These are phyloP conservation scores for Helicocarpus griseus DNA, from an alignment of 2,329 filamentous ascomycete genomes.

Conservation along the genomic window DNA sequence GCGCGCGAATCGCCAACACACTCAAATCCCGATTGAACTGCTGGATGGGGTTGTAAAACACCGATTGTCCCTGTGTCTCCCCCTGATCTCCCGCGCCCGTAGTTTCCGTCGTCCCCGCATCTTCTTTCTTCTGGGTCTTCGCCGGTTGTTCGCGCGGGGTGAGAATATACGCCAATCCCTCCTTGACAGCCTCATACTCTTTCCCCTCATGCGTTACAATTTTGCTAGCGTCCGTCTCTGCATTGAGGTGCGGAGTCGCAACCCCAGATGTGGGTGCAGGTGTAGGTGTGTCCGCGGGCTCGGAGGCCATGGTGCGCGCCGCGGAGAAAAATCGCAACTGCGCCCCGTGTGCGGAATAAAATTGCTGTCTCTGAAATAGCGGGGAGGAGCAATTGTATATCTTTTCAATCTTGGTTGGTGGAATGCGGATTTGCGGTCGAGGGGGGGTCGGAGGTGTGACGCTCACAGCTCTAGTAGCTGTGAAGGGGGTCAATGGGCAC, in stretches of 20 bases:
- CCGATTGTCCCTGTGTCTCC: conserved; percentile 58
- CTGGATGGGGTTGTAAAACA: conserved; percentile 98
- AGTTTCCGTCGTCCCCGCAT: not conserved
- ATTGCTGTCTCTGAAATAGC: no score
- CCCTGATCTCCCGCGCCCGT: conserved; percentile 29
- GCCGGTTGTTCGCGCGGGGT: conserved; percentile 45
- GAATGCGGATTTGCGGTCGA: no score
- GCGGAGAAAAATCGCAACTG: not conserved
- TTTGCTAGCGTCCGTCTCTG: conserved; percentile 11
- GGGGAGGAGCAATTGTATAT: no score
- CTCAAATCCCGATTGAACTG: conserved; percentile 97
- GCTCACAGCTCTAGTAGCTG: no score
- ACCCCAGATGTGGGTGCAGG: no score
- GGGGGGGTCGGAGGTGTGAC: no score
- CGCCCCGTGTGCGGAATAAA: no score
- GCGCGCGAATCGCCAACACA: conserved; percentile 82
- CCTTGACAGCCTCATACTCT: conserved; percentile 52
- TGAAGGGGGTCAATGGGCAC: no score
- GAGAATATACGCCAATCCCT: conserved; percentile 59
- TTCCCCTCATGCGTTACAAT: conserved; percentile 39
- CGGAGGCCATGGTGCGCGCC: no score
- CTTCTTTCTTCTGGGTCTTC: conserved; percentile 10
- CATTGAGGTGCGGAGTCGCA: no score
- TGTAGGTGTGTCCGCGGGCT: no score
- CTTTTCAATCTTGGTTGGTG: no score